These are phyloP conservation scores for Stipa capillata DNA, from an alignment of 176 grass and related monocot genomes.

Conservation along the genomic window DNA sequence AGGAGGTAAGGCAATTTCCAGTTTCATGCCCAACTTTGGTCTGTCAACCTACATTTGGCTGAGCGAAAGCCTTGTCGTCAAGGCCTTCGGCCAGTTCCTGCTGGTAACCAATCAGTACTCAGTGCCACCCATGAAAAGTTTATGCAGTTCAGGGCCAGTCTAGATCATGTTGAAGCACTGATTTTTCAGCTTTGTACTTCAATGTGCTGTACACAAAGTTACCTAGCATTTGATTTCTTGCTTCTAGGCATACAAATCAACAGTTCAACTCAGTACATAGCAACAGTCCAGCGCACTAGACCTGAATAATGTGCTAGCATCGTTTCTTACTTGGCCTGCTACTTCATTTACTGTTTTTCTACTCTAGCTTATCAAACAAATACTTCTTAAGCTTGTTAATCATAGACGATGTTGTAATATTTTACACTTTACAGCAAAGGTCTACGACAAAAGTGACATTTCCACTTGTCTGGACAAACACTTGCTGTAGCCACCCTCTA, in stretches of 20 bases:
- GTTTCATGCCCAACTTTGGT: not conserved
- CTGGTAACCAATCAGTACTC: not conserved
- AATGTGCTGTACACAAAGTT: not conserved
- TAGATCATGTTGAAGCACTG: not conserved
- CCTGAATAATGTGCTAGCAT: not conserved
- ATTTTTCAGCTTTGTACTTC: not conserved
- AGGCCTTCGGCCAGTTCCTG: not conserved
- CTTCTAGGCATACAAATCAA: not conserved
- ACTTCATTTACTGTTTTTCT: not conserved
- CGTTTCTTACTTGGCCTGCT: not conserved
- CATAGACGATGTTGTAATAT: not conserved
- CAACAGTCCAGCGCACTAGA: not conserved
- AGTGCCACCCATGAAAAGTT: not conserved
- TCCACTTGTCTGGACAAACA: constrained; percentile 90
- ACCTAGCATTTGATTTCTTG: not conserved
- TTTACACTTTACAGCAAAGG: constrained; percentile 52
- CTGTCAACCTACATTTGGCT: not conserved
- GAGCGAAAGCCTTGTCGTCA: not conserved
- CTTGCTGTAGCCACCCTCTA: constrained; percentile 88
- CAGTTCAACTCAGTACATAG: not conserved
- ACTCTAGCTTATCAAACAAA: not conserved
- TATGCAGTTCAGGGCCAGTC: not conserved
- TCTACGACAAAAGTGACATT: constrained; percentile 89
- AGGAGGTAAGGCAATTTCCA: not conserved
- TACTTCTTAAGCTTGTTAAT: not conserved